Percentiles rank a stretch among this genome's conserved stretches.
Conservation (phyloP, 768 basidiomycete genomes). For the Paxillus rubicundulus region DNA sequence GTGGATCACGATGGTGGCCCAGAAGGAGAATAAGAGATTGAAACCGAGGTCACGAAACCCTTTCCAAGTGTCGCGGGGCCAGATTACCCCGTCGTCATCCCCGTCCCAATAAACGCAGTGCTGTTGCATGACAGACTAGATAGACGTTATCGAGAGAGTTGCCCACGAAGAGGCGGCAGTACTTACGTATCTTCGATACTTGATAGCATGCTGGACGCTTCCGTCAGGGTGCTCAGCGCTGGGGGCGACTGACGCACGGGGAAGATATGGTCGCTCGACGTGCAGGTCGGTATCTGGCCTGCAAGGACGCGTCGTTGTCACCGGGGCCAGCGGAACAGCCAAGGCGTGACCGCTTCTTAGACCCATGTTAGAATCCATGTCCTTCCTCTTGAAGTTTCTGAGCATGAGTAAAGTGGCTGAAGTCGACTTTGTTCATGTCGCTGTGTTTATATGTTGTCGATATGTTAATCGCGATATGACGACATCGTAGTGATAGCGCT, state of each 20-base stretch:
- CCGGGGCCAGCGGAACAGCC: conserved; percentile 19
- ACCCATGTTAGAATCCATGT: conserved; percentile 12
- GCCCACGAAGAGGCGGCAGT: neutral
- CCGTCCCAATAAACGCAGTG: conserved; percentile 42
- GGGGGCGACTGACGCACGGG: conserved; percentile 28
- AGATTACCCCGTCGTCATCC: conserved; percentile 42
- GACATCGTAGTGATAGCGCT: neutral
- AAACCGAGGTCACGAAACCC: conserved; percentile 43
- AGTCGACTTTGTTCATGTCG: too few species aligned
- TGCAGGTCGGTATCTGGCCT: conserved; percentile 26
- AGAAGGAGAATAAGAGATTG: conserved; percentile 35
- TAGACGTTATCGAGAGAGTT: neutral
- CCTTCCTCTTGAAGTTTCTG: conserved; percentile 12
- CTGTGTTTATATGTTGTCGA: too few species aligned
- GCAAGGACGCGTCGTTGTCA: conserved; percentile 15
- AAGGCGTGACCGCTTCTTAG: conserved; percentile 20
- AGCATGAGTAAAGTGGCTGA: neutral
- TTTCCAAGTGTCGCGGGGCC: conserved; percentile 42
- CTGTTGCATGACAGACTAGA: conserved; percentile 40
- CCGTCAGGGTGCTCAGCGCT: conserved; percentile 23
- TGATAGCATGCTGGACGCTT: conserved; percentile 16
- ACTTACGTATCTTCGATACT: conserved; percentile 22
- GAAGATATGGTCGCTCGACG: conserved; percentile 28
- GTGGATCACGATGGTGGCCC: conserved; percentile 37
- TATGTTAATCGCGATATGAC: neutral